phyloP scores from a whole-genome alignment of 331 rosid species.

The Malus hybrid region DNA sequence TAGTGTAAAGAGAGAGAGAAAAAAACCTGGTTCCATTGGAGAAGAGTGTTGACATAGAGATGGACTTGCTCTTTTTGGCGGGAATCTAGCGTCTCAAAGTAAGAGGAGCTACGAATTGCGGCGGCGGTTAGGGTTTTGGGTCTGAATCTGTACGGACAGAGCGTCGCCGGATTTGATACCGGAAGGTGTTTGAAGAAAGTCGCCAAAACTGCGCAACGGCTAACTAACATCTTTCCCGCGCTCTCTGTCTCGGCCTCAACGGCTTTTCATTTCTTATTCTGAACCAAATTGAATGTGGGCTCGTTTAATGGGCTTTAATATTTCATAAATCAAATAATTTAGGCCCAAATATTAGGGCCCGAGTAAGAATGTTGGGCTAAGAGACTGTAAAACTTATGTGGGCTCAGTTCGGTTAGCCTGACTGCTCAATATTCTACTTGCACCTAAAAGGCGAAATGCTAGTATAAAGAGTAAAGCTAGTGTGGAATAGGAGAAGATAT shows the following conservation, averaged over 20 bases:
- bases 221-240: conserved; percentile 31
- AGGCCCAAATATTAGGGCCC: too few species aligned
- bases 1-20: not conserved
- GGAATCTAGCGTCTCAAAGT: conserved; percentile 42
- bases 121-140: conserved; percentile 14
- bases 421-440: not conserved
- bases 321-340: not conserved
- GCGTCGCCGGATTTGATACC: conserved; percentile 11
- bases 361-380: not conserved
- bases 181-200: conserved; percentile 69
- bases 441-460: too few species aligned
- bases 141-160: conserved; percentile 21
- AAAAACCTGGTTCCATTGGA: conserved; percentile 78
- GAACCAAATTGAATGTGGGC: not conserved
- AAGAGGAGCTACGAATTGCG: conserved; percentile 6
- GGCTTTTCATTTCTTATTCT: not conserved
- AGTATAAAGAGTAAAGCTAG: too few species aligned
- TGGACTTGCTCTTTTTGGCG: conserved; percentile 59
- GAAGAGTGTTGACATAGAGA: conserved; percentile 71
- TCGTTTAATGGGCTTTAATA: not conserved
- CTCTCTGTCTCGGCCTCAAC: not conserved
- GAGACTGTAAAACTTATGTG: not conserved
- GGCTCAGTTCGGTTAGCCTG: not conserved
- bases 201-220: conserved; percentile 28
- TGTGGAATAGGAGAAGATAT: too few species aligned